A percentile compares a stretch with the other conserved stretches of the same genome.
These are phyloP conservation scores for Ceraceosorus guamensis DNA, from an alignment of 1,284 basidiomycete species.

Conservation along the genomic window DNA sequence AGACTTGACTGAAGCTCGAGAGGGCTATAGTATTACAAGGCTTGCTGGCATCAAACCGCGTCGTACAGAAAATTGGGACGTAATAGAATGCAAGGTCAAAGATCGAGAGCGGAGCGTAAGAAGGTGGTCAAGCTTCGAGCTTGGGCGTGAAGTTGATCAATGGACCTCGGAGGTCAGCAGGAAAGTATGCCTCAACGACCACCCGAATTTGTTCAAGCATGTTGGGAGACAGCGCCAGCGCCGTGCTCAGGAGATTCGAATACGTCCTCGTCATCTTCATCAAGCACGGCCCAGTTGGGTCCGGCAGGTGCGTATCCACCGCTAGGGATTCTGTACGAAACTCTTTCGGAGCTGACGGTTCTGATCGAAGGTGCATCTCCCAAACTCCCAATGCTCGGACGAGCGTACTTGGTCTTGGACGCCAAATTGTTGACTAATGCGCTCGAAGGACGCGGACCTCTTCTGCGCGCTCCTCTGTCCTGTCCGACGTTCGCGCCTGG, in stretches of 20 bases:
- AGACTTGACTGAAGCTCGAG: too few species aligned
- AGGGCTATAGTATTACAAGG: too few species aligned
- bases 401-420: not conserved
- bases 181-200: not conserved
- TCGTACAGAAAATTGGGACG: not conserved
- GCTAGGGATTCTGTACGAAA: not conserved
- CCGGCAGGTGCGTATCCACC: not conserved
- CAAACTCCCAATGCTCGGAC: not conserved
- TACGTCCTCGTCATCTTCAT: conserved; percentile 7
- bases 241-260: not conserved
- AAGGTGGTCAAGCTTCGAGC: not conserved
- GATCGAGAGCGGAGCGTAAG: not conserved
- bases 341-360: not conserved
- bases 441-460: conserved; percentile 3
- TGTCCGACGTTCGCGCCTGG: too few species aligned
- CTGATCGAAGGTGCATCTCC: conserved; percentile 3
- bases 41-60: too few species aligned
- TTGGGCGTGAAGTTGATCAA: not conserved
- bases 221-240: too few species aligned
- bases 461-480: not conserved
- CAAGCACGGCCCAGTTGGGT: conserved; percentile 12
- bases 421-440: not conserved
- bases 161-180: not conserved
- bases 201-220: too few species aligned
- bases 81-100: not conserved